Evolutionary conservation across 106 monocot genomes (phyloP), one percentile per base, ranked within the genome.

Genomic region (Iris macrosiphon): DNA sequence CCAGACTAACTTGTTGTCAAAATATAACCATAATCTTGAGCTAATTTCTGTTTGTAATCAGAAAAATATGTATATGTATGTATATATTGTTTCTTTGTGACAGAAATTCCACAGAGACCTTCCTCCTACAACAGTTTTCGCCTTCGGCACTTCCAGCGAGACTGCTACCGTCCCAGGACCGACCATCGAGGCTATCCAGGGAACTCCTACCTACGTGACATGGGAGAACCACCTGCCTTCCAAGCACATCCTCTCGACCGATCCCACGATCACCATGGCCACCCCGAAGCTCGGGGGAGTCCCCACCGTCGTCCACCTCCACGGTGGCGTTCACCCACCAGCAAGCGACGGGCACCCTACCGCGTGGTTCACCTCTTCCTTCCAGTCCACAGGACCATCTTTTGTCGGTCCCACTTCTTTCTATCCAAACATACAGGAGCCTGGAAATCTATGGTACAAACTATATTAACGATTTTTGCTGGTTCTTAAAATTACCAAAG

Each of bases 361-460:
- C 6, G 65, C 84, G 3, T 85, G 84, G 84, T 85, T 79, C 75
- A 85, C 84, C 23, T 44, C 67, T 27, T 30, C 23, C 46, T 76
- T 69, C 60, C 8, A 11, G 28, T 55, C 52, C 7, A 67, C 8
- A 1, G 84, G 84, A 4, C 75, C 79, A 0, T 2, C 54, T 8
- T 85, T 67, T 48, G 26, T 72, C 6, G 25, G 46, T 2, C 23
- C 67, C 16, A 63, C 50, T 16, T 69, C 59, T 13, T n/a, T 40
- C 31, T 88, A 88, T 57, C 83, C 77, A 1, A 93, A 93, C 59
- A 60, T 67, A 3, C 93, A 88, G 48, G 54, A 49, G 1, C 84
- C 93, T 1, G 93, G 93, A 11, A 94, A 80, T 55, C 78, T 94
- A n/a, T 79, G 79, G 84, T 58, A n/a, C n/a, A n/a, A n/a, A n/a